These are phyloP conservation scores for Ophioceras dolichostomum DNA, from an alignment of 2,329 filamentous ascomycete genomes.

Conservation along the genomic window DNA sequence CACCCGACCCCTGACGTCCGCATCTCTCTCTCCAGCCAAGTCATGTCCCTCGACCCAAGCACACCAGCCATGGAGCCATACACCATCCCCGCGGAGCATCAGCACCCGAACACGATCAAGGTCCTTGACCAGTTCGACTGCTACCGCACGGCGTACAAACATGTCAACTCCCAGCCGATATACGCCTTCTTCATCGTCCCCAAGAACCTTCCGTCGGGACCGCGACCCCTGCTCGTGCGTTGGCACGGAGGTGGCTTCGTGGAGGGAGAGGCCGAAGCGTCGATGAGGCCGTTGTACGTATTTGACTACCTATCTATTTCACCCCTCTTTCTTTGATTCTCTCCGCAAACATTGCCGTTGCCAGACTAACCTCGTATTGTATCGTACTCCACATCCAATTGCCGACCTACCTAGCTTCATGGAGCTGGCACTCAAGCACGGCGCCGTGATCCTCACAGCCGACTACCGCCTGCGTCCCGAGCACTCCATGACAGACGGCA, in stretches of 20 bases:
- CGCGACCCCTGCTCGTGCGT: constrained; percentile 3
- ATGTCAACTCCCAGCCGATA: constrained; percentile 3
- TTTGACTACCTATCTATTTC: too few species aligned
- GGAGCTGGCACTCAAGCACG: constrained; percentile 4
- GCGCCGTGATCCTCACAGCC: constrained; percentile 19
- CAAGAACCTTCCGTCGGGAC: not conserved
- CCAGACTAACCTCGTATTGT: too few species aligned
- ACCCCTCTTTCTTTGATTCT: not conserved
- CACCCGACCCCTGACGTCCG: too few species aligned
- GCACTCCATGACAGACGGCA: constrained; percentile 2
- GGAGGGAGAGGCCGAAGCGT: constrained; percentile 1
- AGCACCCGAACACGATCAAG: constrained; percentile 1
- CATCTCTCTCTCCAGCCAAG: too few species aligned
- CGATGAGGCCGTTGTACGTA: not conserved
- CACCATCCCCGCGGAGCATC: not conserved
- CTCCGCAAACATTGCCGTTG: too few species aligned
- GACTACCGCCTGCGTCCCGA: constrained; percentile 7
- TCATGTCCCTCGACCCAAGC: too few species aligned
- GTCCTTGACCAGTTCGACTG: not conserved
- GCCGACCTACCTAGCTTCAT: too few species aligned
- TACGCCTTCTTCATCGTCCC: constrained; percentile 3
- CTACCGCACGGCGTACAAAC: constrained; percentile 3
- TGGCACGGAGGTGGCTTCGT: constrained; percentile 4
- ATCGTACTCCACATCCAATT: too few species aligned
- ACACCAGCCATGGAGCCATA: constrained; percentile 1